phyloP scores from a whole-genome alignment of 2,329 filamentous ascomycete species.

The Biscogniauxia mediterranea region DNA sequence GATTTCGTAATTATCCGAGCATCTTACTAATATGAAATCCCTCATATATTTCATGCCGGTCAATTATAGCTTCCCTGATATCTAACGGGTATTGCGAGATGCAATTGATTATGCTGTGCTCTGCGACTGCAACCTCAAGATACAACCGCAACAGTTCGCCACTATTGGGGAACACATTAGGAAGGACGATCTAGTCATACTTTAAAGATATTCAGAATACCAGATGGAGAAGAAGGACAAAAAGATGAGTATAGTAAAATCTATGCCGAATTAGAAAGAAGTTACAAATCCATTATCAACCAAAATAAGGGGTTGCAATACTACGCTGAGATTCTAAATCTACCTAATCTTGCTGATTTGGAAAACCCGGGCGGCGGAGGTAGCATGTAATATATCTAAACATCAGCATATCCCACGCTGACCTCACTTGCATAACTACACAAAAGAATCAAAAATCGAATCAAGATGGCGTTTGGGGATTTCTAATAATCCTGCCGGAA shows the following conservation, averaged over 20 bases:
- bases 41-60: not conserved
- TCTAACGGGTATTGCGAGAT: not conserved
- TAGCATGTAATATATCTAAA: too few species aligned
- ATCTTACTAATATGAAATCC: too few species aligned
- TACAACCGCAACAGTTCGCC: not conserved
- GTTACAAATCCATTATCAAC: not conserved
- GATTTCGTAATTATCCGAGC: too few species aligned
- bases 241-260: not conserved
- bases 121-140: not conserved
- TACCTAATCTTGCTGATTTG: not conserved
- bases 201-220: not conserved
- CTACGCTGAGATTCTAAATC: not conserved
- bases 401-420: too few species aligned
- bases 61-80: not conserved
- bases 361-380: not conserved
- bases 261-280: not conserved
- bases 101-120: not conserved
- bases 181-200: not conserved
- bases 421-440: too few species aligned
- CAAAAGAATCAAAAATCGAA: too few species aligned
- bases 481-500: too few species aligned
- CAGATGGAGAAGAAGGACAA: too few species aligned
- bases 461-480: too few species aligned
- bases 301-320: not conserved
- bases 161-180: not conserved